A percentile compares a stretch with the other conserved stretches of the same genome.
Evolutionary conservation across 495 filamentous ascomycete species (phyloP).

Genomic region (Apiosordaria backusii): DNA sequence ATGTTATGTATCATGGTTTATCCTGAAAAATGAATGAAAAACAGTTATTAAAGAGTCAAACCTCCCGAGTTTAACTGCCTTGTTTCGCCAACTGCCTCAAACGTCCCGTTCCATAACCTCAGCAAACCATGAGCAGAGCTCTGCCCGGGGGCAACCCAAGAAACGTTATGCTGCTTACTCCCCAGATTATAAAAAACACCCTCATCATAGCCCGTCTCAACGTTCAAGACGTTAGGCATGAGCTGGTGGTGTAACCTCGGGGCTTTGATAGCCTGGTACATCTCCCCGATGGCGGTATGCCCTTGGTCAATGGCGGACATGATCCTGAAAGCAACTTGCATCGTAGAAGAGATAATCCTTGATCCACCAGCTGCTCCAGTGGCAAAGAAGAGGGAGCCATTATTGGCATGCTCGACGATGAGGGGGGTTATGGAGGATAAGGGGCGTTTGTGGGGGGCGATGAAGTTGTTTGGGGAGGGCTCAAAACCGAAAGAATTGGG

Average conservation of each 20-base stretch:
- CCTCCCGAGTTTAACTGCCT: constrained; percentile 72
- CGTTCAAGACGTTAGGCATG: constrained; percentile 60
- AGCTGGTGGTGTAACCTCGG: constrained; percentile 84
- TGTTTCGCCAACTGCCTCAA: constrained; percentile 60
- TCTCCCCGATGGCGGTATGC: constrained; percentile 38
- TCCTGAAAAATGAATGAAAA: not conserved
- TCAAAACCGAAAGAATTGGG: constrained; percentile 79
- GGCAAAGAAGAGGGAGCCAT: constrained; percentile 63
- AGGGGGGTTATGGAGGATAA: constrained; percentile 74
- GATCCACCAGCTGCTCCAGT: constrained; percentile 80
- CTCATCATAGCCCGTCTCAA: constrained; percentile 72
- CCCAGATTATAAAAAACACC: constrained; percentile 61
- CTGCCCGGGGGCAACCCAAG: constrained; percentile 59
- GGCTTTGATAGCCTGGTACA: constrained; percentile 57
- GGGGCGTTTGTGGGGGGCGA: constrained; percentile 76
- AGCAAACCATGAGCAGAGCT: constrained; percentile 72
- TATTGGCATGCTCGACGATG: constrained; percentile 61
- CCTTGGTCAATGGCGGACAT: constrained; percentile 50
- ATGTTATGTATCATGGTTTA: not conserved
- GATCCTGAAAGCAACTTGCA: constrained; percentile 71
- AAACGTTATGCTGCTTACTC: constrained; percentile 66
- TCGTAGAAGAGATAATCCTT: constrained; percentile 81
- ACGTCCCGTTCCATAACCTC: constrained; percentile 63
- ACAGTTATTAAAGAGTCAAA: constrained; percentile 51
- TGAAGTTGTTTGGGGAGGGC: constrained; percentile 75